Percentiles rank a stretch among this genome's conserved stretches.
Conservation (phyloP, 2,329 filamentous ascomycete genomes). For the Penicillium sp. region DNA sequence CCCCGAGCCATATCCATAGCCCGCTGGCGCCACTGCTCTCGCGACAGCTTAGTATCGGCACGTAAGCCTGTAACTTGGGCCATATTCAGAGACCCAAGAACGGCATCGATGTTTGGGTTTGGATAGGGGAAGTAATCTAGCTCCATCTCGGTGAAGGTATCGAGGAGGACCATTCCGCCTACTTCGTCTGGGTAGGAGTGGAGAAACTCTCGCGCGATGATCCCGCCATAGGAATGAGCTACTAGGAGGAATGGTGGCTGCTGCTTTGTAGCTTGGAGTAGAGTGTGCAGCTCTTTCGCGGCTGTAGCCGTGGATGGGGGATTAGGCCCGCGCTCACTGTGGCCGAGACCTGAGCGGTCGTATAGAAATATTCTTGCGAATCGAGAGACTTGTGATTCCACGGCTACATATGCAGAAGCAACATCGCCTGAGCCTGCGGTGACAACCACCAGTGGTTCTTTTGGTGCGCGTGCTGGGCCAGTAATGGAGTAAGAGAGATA, state of each 20-base stretch:
- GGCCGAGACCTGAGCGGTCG: conserved; percentile 41
- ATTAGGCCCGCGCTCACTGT: conserved; percentile 27
- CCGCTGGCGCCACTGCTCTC: conserved; percentile 36
- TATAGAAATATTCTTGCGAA: conserved; percentile 36
- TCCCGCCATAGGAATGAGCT: conserved; percentile 43
- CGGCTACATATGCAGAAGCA: conserved; percentile 33
- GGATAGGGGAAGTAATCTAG: conserved; percentile 33
- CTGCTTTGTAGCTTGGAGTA: conserved; percentile 27
- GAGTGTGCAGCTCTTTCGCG: conserved; percentile 32
- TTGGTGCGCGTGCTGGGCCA: not conserved
- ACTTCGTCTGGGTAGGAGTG: conserved; percentile 32
- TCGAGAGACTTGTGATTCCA: conserved; percentile 30
- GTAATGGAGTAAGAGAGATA: conserved; percentile 32
- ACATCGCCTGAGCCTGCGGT: conserved; percentile 40
- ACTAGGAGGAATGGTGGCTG: conserved; percentile 35
- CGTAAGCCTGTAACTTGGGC: conserved; percentile 34
- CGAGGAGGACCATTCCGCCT: conserved; percentile 39
- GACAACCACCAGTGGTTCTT: conserved; percentile 22
- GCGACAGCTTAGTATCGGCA: conserved; percentile 28
- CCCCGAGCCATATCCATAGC: conserved; percentile 33
- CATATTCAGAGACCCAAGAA: conserved; percentile 33
- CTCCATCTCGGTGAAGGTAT: conserved; percentile 38
- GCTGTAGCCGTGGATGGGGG: conserved; percentile 24
- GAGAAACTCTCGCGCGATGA: conserved; percentile 42
- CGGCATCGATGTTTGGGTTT: conserved; percentile 31